These are phyloP conservation scores for Adansonia gregorii DNA, from an alignment of 441 rosid species.

Conservation along the genomic window DNA sequence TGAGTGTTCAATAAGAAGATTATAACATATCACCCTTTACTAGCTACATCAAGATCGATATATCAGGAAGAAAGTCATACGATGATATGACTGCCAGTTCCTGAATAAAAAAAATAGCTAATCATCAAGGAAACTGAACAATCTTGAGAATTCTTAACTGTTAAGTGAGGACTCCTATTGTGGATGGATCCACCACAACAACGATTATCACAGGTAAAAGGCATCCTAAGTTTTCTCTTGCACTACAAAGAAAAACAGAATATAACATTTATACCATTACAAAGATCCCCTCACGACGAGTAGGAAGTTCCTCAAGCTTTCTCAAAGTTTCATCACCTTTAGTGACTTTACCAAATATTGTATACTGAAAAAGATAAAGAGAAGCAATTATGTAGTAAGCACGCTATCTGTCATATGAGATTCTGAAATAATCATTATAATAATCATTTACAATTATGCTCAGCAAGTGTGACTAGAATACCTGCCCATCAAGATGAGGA, in stretches of 20 bases:
- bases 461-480: conserved; percentile 35
- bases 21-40: neutral
- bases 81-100: neutral
- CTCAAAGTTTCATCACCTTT: conserved; percentile 88
- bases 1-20: conserved; percentile 19
- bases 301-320: conserved; percentile 87
- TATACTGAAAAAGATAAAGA: conserved; percentile 59
- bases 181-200: neutral
- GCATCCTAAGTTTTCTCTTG: conserved; percentile 16
- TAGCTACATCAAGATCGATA: neutral
- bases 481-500: conserved; percentile 92
- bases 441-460: conserved; percentile 1
- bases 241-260: neutral
- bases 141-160: neutral
- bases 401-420: conserved; percentile 21
- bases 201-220: neutral
- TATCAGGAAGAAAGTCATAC: conserved; percentile 3
- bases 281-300: conserved; percentile 86
- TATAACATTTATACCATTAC: conserved; percentile 68
- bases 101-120: neutral
- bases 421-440: neutral
- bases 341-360: conserved; percentile 92
- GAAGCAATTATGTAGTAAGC: conserved; percentile 25
- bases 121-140: neutral
- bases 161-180: neutral